Evolutionary conservation across 1,284 basidiomycete species (phyloP).

Genomic region (Cystobasidium slooffiae): DNA sequence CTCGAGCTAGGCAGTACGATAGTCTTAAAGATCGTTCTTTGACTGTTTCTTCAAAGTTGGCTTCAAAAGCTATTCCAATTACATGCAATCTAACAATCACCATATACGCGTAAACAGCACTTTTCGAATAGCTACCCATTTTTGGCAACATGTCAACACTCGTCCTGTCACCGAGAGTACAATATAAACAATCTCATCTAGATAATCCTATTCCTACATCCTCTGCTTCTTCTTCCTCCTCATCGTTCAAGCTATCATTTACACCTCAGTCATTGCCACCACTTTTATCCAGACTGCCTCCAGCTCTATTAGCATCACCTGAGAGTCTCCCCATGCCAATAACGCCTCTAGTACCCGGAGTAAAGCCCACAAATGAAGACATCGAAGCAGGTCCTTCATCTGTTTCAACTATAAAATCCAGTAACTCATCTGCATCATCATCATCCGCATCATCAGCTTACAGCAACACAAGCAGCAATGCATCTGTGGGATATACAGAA

Average conservation of each 20-base stretch:
- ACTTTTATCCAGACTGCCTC: slow-evolving; percentile 69
- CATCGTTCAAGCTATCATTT: slow-evolving; percentile 59
- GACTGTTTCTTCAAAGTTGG: no score
- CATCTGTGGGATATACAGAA: slow-evolving; percentile 64
- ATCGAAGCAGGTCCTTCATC: no score
- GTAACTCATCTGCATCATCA: background rate
- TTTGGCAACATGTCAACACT: slow-evolving; percentile 56
- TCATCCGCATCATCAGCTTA: slow-evolving; percentile 3
- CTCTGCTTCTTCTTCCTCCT: slow-evolving; percentile 64
- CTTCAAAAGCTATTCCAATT: no score
- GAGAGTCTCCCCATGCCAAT: slow-evolving; percentile 51
- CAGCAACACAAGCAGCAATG: background rate
- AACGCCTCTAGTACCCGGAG: slow-evolving; percentile 46
- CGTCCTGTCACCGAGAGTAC: slow-evolving; percentile 50
- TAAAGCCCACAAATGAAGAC: no score
- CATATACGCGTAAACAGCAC: background rate
- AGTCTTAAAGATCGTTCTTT: no score
- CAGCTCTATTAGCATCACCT: slow-evolving; percentile 56
- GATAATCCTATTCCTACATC: slow-evolving; percentile 7
- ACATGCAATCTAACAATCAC: background rate
- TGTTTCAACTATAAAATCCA: no score
- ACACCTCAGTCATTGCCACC: slow-evolving; percentile 66
- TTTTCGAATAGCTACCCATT: background rate
- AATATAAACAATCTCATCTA: slow-evolving; percentile 40
- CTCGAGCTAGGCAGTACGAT: no score